Evolutionary conservation across 106 monocot species (phyloP), one percentile per base, ranked within the genome.

Genomic region (Chionographis japonica): DNA sequence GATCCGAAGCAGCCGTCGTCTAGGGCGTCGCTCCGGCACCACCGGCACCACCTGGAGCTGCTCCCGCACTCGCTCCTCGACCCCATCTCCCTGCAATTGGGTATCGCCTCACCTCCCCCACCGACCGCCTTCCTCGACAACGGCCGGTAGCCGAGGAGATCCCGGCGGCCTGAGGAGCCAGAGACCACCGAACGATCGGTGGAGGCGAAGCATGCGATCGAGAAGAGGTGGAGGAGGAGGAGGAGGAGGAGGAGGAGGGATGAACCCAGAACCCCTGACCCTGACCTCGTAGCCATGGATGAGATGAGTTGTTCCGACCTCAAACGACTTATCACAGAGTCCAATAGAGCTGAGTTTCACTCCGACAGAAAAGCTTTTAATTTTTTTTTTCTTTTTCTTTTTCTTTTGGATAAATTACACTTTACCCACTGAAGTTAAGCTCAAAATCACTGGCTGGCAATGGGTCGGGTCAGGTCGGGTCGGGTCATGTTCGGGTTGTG

Each of bases 1-100:
- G 79, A 68, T 36, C 75, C 80, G 75, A 91, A 87, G 80, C 91
- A 91, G 84, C 83, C 85, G 72, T 91, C 91, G 74, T 91, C 91
- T 16, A 91, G 63, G 54, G 72, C 82, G 4, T 85, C 91, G 70
- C 91, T 91, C 15, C 62, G 61, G 82, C 91, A 91, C 91, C 91
- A 91, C 61, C 79, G 61, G 77, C 87, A 91, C 66, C 76, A 60
- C 15, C 60, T 68, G 42, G 71, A 60, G 51, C 64, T 76, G 15
- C 66, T 49, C 68, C 18, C 64, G 71, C 91, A 87, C 54, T 77
- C 74, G 20, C 2, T 35, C 54, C 67, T 70, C 52, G 77, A 73
- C 46, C 61, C 61, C 68, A 79, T 65, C 61, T 68, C 87, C 7
- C 40, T 12, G 79, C 91, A 91, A 42, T 71, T 58, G 11, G 66